phyloP scores from a whole-genome alignment of 768 basidiomycete genomes.

The Podaxis mareebaensis region DNA sequence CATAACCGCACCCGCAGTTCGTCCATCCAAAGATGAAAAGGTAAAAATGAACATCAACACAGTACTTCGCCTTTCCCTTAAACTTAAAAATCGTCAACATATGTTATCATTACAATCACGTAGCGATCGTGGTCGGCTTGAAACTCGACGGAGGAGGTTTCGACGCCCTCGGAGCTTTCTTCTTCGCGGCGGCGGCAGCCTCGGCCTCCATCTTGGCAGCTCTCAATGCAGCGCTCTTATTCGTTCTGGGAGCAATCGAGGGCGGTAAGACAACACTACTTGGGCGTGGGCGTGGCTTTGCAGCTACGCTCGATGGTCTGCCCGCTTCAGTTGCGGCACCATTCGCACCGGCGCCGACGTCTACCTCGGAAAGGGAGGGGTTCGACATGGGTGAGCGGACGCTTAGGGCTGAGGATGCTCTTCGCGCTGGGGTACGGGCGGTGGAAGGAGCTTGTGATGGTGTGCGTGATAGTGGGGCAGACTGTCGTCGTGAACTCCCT shows the following conservation, averaged over 20 bases:
- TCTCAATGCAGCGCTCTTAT: constrained; percentile 72
- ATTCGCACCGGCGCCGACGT: not conserved
- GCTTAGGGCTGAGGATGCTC: constrained; percentile 3
- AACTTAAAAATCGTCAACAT: not conserved
- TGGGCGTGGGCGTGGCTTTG: constrained; percentile 49
- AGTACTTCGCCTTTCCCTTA: not conserved
- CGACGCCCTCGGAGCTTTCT: constrained; percentile 27
- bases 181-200: constrained; percentile 40
- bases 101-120: not conserved
- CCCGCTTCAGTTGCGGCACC: constrained; percentile 1
- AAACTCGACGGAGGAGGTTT: constrained; percentile 42
- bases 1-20: not conserved
- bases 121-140: constrained; percentile 31
- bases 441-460: constrained; percentile 30
- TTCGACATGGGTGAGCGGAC: constrained; percentile 11
- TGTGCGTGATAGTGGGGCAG: constrained; percentile 21
- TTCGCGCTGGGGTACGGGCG: constrained; percentile 19
- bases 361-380: constrained; percentile 7
- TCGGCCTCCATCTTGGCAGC: constrained; percentile 67
- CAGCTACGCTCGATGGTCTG: constrained; percentile 21
- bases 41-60: not conserved
- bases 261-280: constrained; percentile 59
- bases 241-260: constrained; percentile 65
- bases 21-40: not conserved
- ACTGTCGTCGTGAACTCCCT: constrained; percentile 22